Conservation (phyloP, 169 alveolate species). For the Eimeria sp. region DNA sequence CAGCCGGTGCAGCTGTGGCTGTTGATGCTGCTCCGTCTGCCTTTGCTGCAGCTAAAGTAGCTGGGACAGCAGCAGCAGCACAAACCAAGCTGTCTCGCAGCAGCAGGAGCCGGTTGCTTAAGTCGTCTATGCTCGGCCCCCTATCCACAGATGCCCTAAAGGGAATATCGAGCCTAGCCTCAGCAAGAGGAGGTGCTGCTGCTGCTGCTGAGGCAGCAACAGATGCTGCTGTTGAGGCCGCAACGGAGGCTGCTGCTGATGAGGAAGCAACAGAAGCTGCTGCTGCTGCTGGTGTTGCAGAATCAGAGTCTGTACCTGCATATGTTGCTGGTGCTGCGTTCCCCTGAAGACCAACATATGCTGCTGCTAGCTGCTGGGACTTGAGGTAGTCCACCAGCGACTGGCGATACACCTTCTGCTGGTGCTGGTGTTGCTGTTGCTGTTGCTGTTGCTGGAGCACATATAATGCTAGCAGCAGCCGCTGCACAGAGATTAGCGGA, state of each 20-base stretch:
- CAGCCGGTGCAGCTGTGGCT: background rate
- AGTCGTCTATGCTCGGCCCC: background rate
- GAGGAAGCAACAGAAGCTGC: background rate
- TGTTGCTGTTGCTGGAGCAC: conserved; percentile 50
- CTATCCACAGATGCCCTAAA: background rate
- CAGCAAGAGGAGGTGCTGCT: conserved; percentile 10
- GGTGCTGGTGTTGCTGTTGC: conserved; percentile 42
- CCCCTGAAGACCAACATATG: background rate
- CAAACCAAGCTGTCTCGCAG: conserved; percentile 21
- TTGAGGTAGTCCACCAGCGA: conserved; percentile 21
- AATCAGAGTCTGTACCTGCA: too few species aligned
- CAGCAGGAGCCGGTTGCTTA: background rate
- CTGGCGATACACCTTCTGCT: conserved; percentile 20
- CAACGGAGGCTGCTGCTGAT: background rate
- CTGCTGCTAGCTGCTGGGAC: conserved; percentile 45
- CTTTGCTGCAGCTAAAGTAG: background rate
- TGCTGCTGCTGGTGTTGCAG: background rate
- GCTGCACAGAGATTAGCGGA: conserved; percentile 2
- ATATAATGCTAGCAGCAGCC: conserved; percentile 5
- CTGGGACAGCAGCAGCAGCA: background rate
- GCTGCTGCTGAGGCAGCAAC: background rate
- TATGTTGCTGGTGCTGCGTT: background rate
- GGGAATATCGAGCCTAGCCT: background rate
- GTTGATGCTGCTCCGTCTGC: conserved; percentile 16
- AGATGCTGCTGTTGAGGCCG: background rate